Evolutionary conservation across 2,329 filamentous ascomycete genomes (phyloP).

Genomic region (Parastagonospora avenae): DNA sequence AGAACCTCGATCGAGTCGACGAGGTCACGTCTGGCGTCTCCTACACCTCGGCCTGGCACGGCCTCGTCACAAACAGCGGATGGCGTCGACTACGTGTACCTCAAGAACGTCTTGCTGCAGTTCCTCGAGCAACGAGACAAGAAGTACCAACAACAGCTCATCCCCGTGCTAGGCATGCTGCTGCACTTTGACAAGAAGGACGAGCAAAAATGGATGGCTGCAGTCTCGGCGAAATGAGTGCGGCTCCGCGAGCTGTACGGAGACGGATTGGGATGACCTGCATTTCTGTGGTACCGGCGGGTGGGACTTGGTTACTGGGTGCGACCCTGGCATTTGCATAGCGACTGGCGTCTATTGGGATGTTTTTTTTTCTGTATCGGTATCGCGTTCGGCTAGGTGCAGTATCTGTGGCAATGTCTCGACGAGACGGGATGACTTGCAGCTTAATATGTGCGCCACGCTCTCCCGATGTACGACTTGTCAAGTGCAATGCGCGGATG

Average conservation of each 20-base stretch:
- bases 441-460: neutral
- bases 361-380: constrained; percentile 9
- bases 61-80: constrained; percentile 27
- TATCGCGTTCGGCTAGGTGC: neutral
- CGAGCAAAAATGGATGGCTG: constrained; percentile 85
- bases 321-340: constrained; percentile 9
- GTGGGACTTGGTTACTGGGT: neutral
- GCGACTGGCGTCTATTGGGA: constrained; percentile 9
- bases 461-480: neutral
- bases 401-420: neutral
- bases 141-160: constrained; percentile 74
- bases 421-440: constrained; percentile 1
- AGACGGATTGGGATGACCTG: neutral
- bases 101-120: constrained; percentile 81
- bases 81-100: constrained; percentile 66
- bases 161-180: constrained; percentile 77
- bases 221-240: constrained; percentile 59
- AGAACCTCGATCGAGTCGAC: constrained; percentile 65
- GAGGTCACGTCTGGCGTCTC: constrained; percentile 53
- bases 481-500: neutral
- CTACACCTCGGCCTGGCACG: constrained; percentile 48
- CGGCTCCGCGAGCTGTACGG: constrained; percentile 13
- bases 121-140: constrained; percentile 83
- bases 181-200: constrained; percentile 79
- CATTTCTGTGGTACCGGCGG: constrained; percentile 1